These are phyloP conservation scores for Peterozyma xylosa DNA, from an alignment of 805 yeast genomes.

Conservation along the genomic window DNA sequence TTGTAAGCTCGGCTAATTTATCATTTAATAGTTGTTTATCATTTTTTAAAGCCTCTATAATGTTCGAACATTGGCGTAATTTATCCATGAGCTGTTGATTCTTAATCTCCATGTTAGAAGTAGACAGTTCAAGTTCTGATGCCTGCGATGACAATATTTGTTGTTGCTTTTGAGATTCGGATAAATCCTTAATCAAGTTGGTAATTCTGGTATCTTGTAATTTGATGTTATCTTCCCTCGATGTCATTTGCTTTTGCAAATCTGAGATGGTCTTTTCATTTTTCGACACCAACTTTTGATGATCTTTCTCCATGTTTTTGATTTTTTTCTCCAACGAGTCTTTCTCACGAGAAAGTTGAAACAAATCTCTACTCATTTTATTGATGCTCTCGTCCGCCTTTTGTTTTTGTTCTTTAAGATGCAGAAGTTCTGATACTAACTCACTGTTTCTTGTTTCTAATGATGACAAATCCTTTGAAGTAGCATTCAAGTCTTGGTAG, in stretches of 20 bases:
- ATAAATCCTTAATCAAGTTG: constrained; percentile 12
- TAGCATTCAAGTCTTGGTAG: constrained; percentile 12
- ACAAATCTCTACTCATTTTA: constrained; percentile 80
- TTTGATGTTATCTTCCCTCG: constrained; percentile 15
- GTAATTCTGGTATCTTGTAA: constrained; percentile 12
- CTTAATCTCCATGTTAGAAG: constrained; percentile 22
- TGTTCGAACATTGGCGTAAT: constrained; percentile 16
- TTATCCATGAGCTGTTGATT: constrained; percentile 33
- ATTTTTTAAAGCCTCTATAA: constrained; percentile 2
- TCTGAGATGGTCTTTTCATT: constrained; percentile 25
- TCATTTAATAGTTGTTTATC: constrained; percentile 1
- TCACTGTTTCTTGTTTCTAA: constrained; percentile 21
- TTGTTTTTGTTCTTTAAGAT: constrained; percentile 35
- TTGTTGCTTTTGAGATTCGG: constrained; percentile 21
- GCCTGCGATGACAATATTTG: constrained; percentile 10
- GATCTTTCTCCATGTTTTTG: constrained; percentile 34
- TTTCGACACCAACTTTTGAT: constrained; percentile 21
- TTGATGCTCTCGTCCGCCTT: constrained; percentile 84
- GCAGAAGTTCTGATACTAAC: constrained; percentile 24
- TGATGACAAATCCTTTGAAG: constrained; percentile 9
- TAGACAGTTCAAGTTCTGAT: constrained; percentile 16
- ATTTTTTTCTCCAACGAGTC: constrained; percentile 38
- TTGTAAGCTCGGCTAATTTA: constrained; percentile 6
- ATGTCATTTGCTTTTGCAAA: constrained; percentile 15
- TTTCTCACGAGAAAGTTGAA: constrained; percentile 55